Percentiles rank a stretch among this genome's conserved stretches.
Conservation (phyloP, 306 rosid species). For the Lathyrus tuberosus region DNA sequence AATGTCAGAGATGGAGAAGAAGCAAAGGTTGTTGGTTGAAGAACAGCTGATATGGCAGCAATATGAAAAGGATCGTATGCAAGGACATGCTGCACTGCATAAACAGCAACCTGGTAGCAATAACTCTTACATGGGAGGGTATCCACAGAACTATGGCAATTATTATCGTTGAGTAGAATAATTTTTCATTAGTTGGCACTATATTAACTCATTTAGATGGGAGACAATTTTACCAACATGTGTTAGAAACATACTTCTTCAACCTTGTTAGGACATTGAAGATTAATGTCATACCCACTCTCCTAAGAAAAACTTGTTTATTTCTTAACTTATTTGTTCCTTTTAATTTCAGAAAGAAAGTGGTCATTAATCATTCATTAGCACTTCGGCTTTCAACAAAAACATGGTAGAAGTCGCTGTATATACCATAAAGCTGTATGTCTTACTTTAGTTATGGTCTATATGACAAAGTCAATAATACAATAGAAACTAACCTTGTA, state of each 20-base stretch:
- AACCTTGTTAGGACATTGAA: constrained; percentile 20
- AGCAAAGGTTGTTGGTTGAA: constrained; percentile 73
- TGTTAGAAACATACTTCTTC: constrained; percentile 14
- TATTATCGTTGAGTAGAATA: constrained; percentile 25
- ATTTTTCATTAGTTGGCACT: constrained; percentile 1
- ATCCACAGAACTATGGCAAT: constrained; percentile 56
- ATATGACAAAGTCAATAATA: background rate
- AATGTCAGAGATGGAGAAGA: constrained; percentile 94
- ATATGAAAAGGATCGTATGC: constrained; percentile 68
- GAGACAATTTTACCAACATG: background rate
- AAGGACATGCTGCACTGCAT: constrained; percentile 53
- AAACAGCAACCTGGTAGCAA: constrained; percentile 53
- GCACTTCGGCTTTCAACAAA: no score
- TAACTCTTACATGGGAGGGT: constrained; percentile 57
- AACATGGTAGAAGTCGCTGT: no score
- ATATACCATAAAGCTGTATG: background rate
- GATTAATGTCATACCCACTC: background rate
- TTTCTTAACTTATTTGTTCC: background rate
- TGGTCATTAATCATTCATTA: background rate
- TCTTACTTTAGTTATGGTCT: background rate
- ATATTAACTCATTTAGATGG: background rate
- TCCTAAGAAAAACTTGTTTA: background rate
- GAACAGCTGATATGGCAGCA: constrained; percentile 94
- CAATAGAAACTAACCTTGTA: no score
- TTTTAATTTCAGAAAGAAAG: background rate